Base-by-base conservation (phyloP, 768 basidiomycete species). In the Coprinopsis marcescibilis region DNA sequence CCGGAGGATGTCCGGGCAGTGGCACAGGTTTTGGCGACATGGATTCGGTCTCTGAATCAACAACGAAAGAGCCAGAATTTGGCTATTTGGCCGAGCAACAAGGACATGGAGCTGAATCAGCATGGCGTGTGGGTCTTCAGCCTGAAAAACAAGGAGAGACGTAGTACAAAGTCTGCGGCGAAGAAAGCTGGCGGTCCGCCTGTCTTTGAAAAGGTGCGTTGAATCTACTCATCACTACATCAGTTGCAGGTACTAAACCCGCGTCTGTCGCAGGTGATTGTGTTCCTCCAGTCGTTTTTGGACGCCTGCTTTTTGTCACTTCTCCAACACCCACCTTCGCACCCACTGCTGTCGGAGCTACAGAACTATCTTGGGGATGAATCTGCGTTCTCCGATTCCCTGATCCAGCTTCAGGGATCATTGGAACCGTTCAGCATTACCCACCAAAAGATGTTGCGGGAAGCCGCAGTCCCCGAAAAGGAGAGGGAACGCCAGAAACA, bases 261-360 rank as follows among this genome's bases (percentile, higher is more conserved):
- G 20, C 40, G 14, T 33, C 20, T 23, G 13, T 21, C 14, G 14
- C 57, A 87, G 83, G 64, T 81, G 43, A 60, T 83, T 19, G 52
- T 60, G 0, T 84, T 89, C 66, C 57, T 84, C 6, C 81, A 85
- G 63, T 66, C 70, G 4, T 59, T 89, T 45, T 69, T 91, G 21
- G 89, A 91, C 60, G 74, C 86, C 0, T 81, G 77, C 11, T 87
- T 86, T 59, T 69, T 89, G 37, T 64, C 72, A 1, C 69, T 91
- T 17, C 67, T 90, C 11, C 79, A 83, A 50, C 71, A 88, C 56
- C 61, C 73, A 12, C 79, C 81, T 0, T 71, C 83, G 3, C 78
- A 86, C 54, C 54, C 57, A 19, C 53, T 80, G 20, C 66, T 91
- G 17, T 70, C 65, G 21, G 62, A 58, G 7, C 63, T 87, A 25